A percentile compares a stretch with the other conserved stretches of the same genome.
Evolutionary conservation across 305 asterid genomes (phyloP).

Genomic region (Solanum hybrid): DNA sequence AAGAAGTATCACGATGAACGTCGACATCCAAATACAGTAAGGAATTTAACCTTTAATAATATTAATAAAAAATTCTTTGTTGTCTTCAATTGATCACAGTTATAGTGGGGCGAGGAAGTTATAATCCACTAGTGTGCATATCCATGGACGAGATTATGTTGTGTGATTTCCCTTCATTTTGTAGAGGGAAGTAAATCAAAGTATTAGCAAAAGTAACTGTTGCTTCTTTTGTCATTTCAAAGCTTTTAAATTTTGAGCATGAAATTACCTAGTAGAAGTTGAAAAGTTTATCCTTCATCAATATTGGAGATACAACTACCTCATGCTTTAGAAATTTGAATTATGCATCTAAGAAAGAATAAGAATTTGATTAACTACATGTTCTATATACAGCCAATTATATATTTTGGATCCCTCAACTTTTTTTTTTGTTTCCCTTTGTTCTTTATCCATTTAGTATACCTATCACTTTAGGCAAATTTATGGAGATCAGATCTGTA

Average conservation of each 20-base stretch:
- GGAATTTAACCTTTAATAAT: constrained; percentile 2
- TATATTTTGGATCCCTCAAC: neutral
- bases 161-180: neutral
- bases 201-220: neutral
- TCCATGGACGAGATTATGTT: neutral
- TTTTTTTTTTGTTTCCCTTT: neutral
- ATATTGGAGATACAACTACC: neutral
- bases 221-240: neutral
- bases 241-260: neutral
- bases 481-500: neutral
- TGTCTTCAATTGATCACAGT: neutral
- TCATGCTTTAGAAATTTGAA: neutral
- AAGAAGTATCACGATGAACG: constrained; percentile 51
- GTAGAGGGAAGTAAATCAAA: neutral
- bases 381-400: neutral
- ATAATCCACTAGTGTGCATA: neutral
- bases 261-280: neutral
- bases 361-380: neutral
- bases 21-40: constrained; percentile 59
- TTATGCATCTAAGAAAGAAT: neutral
- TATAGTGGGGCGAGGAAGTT: neutral
- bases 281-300: neutral
- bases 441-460: neutral
- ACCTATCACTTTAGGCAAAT: neutral
- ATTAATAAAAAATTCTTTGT: neutral